These are phyloP conservation scores for Pyrenula massariospora DNA, from an alignment of 495 filamentous ascomycete genomes.

Conservation along the genomic window DNA sequence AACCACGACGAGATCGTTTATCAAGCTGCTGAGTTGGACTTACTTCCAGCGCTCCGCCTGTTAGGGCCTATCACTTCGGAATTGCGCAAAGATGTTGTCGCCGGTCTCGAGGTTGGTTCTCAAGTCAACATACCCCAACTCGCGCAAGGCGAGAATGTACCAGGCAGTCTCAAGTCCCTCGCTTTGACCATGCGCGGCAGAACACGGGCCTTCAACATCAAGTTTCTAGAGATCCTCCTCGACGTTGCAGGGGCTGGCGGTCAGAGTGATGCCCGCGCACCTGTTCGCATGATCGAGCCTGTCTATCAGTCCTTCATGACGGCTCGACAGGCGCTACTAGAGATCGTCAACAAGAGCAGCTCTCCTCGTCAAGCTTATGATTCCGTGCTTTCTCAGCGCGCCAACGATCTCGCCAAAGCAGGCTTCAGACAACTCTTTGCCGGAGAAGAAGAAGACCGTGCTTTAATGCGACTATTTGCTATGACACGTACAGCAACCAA, in stretches of 20 bases:
- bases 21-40: slow-evolving; percentile 13
- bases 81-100: slow-evolving; percentile 15
- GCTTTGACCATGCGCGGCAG: slow-evolving; percentile 6
- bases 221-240: slow-evolving; percentile 19
- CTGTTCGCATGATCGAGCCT: slow-evolving; percentile 18
- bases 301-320: slow-evolving; percentile 17
- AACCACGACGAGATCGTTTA: slow-evolving; percentile 22
- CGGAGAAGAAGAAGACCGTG: slow-evolving; percentile 3
- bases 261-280: slow-evolving; percentile 19
- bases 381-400: slow-evolving; percentile 7
- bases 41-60: slow-evolving; percentile 9
- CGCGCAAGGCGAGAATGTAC: slow-evolving; percentile 21
- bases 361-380: slow-evolving; percentile 17
- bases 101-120: slow-evolving; percentile 25
- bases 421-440: slow-evolving; percentile 4
- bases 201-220: slow-evolving; percentile 16
- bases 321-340: slow-evolving; percentile 10
- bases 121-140: slow-evolving; percentile 26
- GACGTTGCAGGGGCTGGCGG: slow-evolving; percentile 26
- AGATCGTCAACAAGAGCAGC: slow-evolving; percentile 5
- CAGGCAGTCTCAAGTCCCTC: slow-evolving; percentile 14
- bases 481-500: slow-evolving; percentile 12
- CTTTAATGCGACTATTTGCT: slow-evolving; percentile 11
- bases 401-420: not conserved
- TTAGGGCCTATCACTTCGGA: slow-evolving; percentile 6